Percentiles rank a stretch among this genome's conserved stretches.
These are phyloP conservation scores for Yamadazyma aaseri DNA, from an alignment of 1,139 yeast genomes.

Conservation along the genomic window DNA sequence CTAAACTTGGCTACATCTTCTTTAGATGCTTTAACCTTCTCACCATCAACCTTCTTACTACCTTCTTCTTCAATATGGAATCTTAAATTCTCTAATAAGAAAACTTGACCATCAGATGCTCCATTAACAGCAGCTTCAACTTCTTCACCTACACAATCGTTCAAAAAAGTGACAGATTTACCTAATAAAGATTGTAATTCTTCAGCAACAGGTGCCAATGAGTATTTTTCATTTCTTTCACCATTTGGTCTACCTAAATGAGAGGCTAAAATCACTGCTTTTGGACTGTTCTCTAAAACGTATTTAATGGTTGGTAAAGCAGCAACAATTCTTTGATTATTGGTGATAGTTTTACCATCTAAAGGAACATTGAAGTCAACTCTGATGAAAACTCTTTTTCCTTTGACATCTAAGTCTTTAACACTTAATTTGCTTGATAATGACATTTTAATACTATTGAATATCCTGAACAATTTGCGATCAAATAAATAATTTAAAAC, in stretches of 20 bases:
- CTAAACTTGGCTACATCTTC: conserved; percentile 85
- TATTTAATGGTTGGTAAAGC: conserved; percentile 96
- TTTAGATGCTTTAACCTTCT: conserved; percentile 84
- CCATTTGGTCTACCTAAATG: conserved; percentile 99
- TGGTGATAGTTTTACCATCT: conserved; percentile 93
- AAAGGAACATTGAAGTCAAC: conserved; percentile 98
- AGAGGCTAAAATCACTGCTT: conserved; percentile 86
- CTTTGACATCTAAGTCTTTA: conserved; percentile 80
- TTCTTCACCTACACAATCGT: conserved; percentile 86
- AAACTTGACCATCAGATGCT: conserved; percentile 69
- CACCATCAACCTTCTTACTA: conserved; percentile 71
- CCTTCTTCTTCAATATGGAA: conserved; percentile 98
- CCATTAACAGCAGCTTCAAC: conserved; percentile 74
- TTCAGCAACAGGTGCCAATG: conserved; percentile 85
- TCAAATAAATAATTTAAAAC: conserved; percentile 1
- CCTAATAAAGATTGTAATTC: conserved; percentile 77
- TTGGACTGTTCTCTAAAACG: conserved; percentile 86
- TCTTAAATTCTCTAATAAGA: conserved; percentile 92
- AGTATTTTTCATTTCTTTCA: conserved; percentile 75
- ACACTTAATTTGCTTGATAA: conserved; percentile 89
- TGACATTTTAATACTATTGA: conserved; percentile 54
- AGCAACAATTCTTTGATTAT: conserved; percentile 98
- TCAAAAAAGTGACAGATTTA: conserved; percentile 68
- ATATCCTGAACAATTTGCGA: conserved; percentile 2
- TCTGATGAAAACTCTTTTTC: conserved; percentile 93